Conservation (phyloP, 768 basidiomycete species). For the Lactarius hatsudake region DNA sequence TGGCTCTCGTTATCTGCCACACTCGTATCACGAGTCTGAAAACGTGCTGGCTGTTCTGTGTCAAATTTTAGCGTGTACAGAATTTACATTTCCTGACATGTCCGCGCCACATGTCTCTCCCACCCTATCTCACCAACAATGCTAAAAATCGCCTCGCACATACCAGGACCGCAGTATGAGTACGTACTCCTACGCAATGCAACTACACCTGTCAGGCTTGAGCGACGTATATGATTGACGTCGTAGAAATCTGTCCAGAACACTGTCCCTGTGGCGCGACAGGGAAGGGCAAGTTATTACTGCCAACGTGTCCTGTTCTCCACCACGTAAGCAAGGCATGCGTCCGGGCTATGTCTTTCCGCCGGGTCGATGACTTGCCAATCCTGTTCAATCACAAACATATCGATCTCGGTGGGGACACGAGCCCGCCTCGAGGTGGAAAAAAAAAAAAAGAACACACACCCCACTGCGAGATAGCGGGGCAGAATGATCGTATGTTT, state of each 20-base stretch:
- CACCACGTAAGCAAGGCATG: conserved; percentile 12
- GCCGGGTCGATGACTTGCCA: conserved; percentile 1
- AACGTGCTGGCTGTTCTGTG: neutral
- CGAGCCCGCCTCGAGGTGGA: conserved; percentile 7
- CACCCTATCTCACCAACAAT: neutral
- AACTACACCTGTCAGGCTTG: neutral
- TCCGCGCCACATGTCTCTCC: neutral
- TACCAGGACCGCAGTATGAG: neutral
- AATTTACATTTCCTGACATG: neutral
- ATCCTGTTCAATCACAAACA: conserved; percentile 14
- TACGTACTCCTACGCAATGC: conserved; percentile 15
- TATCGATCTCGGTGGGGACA: neutral
- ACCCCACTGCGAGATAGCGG: neutral
- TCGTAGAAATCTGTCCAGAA: conserved; percentile 20
- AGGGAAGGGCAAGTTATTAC: neutral
- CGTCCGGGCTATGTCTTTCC: neutral
- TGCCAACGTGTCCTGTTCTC: neutral
- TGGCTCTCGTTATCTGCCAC: neutral
- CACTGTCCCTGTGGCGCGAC: conserved; percentile 13
- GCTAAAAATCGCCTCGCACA: neutral
- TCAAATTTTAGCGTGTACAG: neutral
- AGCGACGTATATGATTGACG: conserved; percentile 12
- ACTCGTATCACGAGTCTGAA: neutral
- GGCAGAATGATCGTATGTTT: neutral
- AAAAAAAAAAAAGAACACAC: neutral